Evolutionary conservation across 345 rosid genomes (phyloP).

Genomic region (Clarkia xantiana): DNA sequence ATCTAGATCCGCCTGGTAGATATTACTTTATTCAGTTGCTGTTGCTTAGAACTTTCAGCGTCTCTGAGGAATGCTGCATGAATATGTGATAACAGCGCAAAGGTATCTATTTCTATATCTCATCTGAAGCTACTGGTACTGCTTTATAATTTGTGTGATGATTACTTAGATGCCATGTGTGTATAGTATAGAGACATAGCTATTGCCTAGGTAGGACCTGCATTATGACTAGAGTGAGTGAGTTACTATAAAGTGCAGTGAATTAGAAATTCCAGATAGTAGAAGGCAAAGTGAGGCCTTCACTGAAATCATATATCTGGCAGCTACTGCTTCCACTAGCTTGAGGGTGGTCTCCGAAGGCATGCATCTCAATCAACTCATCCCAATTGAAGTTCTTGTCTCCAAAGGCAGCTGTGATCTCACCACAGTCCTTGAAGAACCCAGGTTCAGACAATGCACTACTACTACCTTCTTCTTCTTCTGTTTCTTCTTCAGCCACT

Average conservation of each 20-base stretch:
- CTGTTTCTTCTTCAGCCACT: not conserved
- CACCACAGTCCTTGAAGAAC: conserved; percentile 19
- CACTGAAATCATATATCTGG: conserved; percentile 37
- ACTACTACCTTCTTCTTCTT: not conserved
- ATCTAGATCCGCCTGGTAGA: too few relatives aligned
- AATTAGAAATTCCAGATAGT: conserved; percentile 60
- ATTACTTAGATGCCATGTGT: too few relatives aligned
- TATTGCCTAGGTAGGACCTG: too few relatives aligned
- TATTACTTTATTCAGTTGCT: too few relatives aligned
- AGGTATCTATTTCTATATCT: too few relatives aligned
- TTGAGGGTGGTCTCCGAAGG: conserved; percentile 19
- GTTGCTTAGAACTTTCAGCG: not conserved
- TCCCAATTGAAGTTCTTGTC: conserved; percentile 64
- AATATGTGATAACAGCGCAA: too few relatives aligned
- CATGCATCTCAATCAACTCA: conserved; percentile 44
- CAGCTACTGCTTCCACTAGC: conserved; percentile 20
- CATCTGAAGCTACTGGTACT: not conserved
- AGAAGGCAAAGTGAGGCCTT: conserved; percentile 34
- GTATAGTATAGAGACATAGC: too few relatives aligned
- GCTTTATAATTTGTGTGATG: too few relatives aligned
- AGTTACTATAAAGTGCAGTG: too few relatives aligned
- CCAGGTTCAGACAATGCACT: too few relatives aligned
- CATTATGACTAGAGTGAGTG: too few relatives aligned
- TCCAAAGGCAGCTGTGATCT: conserved; percentile 15
- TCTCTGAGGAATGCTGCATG: too few relatives aligned